Conservation (phyloP, 495 filamentous ascomycete genomes). For the Trichoderma reesei region DNA sequence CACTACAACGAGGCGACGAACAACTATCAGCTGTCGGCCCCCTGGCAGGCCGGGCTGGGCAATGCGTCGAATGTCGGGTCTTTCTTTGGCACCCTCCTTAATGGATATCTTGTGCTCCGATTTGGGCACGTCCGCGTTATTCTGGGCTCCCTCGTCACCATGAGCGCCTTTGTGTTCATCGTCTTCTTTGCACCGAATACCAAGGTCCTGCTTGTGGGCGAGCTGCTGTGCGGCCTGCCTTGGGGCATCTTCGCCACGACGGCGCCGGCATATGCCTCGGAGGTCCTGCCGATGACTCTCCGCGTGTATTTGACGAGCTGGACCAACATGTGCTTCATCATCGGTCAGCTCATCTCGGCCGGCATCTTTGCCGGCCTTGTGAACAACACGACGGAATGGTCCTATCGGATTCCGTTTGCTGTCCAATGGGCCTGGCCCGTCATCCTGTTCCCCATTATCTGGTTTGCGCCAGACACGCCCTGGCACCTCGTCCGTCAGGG, state of each 20-base stretch:
- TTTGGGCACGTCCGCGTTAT: slow-evolving; percentile 33
- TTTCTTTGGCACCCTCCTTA: slow-evolving; percentile 32
- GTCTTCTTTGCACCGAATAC: slow-evolving; percentile 32
- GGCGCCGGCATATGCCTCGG: slow-evolving; percentile 31
- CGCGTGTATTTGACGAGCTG: slow-evolving; percentile 33
- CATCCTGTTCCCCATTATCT: slow-evolving; percentile 9
- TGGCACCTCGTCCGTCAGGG: slow-evolving; percentile 36
- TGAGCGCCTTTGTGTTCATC: slow-evolving; percentile 35
- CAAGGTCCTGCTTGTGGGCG: slow-evolving; percentile 29
- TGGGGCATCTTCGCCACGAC: slow-evolving; percentile 41
- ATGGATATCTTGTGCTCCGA: slow-evolving; percentile 27
- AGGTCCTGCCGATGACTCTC: slow-evolving; percentile 32
- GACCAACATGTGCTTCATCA: slow-evolving; percentile 35
- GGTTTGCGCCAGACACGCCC: slow-evolving; percentile 33
- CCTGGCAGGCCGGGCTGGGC: slow-evolving; percentile 34
- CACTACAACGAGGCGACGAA: slow-evolving; percentile 22
- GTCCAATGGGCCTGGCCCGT: slow-evolving; percentile 35
- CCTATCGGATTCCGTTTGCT: slow-evolving; percentile 48
- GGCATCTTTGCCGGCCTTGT: slow-evolving; percentile 42
- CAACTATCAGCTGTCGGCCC: slow-evolving; percentile 22
- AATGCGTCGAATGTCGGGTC: slow-evolving; percentile 28
- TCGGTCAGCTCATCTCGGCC: slow-evolving; percentile 33
- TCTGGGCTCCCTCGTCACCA: slow-evolving; percentile 25
- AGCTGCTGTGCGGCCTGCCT: slow-evolving; percentile 34
- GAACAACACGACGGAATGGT: slow-evolving; percentile 41